phyloP scores from a whole-genome alignment of 2,329 filamentous ascomycete genomes.

The Cladobotryum protrusum region DNA sequence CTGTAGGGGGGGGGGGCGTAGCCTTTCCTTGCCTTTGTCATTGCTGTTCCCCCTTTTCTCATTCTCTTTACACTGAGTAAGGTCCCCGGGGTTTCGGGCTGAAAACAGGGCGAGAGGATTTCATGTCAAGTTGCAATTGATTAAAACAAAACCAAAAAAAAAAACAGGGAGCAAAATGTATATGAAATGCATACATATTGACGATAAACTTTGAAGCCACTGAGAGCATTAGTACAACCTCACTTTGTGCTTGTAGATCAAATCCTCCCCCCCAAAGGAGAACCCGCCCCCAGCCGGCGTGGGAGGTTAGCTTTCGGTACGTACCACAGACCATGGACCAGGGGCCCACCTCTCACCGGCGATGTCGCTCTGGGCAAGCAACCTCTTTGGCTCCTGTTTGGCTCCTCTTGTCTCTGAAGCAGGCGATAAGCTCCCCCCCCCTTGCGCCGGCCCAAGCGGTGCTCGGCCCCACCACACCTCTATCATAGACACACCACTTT shows the following conservation, averaged over 20 bases:
- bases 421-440: constrained; percentile 5
- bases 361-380: background rate
- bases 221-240: background rate
- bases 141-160: background rate
- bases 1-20: no score
- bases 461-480: constrained; percentile 3
- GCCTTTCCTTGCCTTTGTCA: background rate
- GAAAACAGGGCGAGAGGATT: no score
- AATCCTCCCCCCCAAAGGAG: background rate
- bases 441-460: constrained; percentile 7
- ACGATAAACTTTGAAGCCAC: background rate
- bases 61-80: no score
- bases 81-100: no score
- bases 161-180: background rate
- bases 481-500: constrained; percentile 3
- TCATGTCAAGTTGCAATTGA: background rate
- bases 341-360: background rate
- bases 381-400: background rate
- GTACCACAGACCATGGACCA: background rate
- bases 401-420: background rate
- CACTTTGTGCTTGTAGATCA: background rate
- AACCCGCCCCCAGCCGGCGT: background rate
- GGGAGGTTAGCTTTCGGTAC: background rate
- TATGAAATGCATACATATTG: no score
- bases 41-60: background rate